Conservation (phyloP, 2,329 filamentous ascomycete genomes). For the Rutstroemia sp. region DNA sequence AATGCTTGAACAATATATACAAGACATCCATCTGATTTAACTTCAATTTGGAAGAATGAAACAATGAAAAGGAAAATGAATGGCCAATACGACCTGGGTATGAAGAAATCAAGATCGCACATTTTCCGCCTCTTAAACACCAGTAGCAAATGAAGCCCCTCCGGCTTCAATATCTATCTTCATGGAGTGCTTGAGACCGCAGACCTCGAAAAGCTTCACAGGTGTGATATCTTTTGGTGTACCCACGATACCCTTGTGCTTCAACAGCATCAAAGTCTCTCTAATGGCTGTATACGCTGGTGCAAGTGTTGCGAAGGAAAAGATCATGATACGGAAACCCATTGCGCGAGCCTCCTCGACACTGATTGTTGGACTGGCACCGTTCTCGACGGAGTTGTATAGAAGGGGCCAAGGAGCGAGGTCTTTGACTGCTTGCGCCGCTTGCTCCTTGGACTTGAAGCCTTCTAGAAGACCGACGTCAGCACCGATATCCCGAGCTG, state of each 20-base stretch:
- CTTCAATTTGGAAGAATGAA: not conserved
- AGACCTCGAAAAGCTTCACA: conserved; percentile 42
- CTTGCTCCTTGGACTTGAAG: conserved; percentile 43
- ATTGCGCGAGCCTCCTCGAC: conserved; percentile 45
- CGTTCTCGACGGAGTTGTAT: conserved; percentile 51
- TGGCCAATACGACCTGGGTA: not conserved
- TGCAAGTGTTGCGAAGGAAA: conserved; percentile 42
- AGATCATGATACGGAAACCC: conserved; percentile 53
- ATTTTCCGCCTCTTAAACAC: conserved; percentile 9
- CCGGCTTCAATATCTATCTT: conserved; percentile 35
- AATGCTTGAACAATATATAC: no score
- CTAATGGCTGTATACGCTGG: conserved; percentile 39
- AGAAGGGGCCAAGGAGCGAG: conserved; percentile 44
- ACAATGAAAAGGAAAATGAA: not conserved
- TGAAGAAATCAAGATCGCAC: not conserved
- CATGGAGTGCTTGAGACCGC: conserved; percentile 43
- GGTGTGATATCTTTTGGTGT: conserved; percentile 39
- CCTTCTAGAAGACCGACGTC: conserved; percentile 56
- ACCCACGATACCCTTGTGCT: conserved; percentile 31
- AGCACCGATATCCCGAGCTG: conserved; percentile 46
- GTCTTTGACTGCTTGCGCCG: conserved; percentile 36
- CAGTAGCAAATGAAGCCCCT: conserved; percentile 12
- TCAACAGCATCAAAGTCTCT: conserved; percentile 32
- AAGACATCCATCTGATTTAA: no score
- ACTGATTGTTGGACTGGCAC: conserved; percentile 45